A percentile compares a stretch with the other conserved stretches of the same genome.
phyloP scores from a whole-genome alignment of 2,329 filamentous ascomycete genomes.

The Venturia pyrina region DNA sequence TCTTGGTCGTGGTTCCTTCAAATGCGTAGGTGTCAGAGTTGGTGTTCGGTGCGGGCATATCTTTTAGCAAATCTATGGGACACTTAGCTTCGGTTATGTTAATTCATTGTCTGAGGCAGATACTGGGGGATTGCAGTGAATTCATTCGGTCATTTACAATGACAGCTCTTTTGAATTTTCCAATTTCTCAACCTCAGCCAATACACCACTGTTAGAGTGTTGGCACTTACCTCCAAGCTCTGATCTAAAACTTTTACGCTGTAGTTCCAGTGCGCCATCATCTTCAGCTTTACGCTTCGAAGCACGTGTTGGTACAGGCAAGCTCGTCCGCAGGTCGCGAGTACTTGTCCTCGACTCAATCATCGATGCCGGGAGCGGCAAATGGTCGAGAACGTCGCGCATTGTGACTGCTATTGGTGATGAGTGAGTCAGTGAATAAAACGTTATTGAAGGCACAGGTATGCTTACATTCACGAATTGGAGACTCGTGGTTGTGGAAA shows the following conservation, averaged over 20 bases:
- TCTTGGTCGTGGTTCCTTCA: neutral
- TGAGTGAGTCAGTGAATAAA: neutral
- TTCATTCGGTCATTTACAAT: neutral
- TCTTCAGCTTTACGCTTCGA: neutral
- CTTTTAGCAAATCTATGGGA: neutral
- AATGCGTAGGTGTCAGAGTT: neutral
- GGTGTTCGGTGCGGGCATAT: neutral
- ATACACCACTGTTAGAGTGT: neutral
- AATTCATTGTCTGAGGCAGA: too few relatives aligned
- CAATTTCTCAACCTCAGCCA: neutral
- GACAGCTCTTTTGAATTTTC: neutral
- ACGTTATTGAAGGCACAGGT: neutral
- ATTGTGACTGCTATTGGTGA: neutral
- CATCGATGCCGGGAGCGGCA: neutral
- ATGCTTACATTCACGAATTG: neutral
- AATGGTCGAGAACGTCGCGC: too few relatives aligned
- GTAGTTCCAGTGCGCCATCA: neutral
- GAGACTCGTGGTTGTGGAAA: neutral
- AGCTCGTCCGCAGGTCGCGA: neutral
- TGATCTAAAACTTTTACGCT: neutral
- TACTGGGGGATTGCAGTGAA: neutral
- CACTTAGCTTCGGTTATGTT: neutral
- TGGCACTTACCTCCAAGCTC: neutral
- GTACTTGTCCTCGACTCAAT: neutral
- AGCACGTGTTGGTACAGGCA: neutral